These are phyloP conservation scores for Pyricularia grisea DNA, from an alignment of 2,329 filamentous ascomycete species.

Conservation along the genomic window DNA sequence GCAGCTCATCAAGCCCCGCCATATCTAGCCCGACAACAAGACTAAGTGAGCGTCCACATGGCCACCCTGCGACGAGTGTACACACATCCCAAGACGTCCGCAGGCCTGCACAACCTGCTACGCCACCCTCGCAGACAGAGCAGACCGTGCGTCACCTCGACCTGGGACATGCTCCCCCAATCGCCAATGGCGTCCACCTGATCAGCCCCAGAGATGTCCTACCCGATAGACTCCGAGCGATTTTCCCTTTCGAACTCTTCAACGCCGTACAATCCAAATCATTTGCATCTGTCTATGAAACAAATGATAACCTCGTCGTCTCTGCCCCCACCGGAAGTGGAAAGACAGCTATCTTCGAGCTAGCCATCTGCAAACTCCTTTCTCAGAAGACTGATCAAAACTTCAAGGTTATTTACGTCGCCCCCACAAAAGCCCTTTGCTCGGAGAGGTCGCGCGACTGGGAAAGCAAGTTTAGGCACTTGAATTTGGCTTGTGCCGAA, in stretches of 20 bases:
- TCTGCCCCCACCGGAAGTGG: slow-evolving; percentile 79
- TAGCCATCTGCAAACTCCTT: slow-evolving; percentile 69
- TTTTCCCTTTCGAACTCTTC: slow-evolving; percentile 68
- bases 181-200: slow-evolving; percentile 29
- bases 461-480: slow-evolving; percentile 59
- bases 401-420: slow-evolving; percentile 79
- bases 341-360: slow-evolving; percentile 73
- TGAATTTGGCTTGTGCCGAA: slow-evolving; percentile 64
- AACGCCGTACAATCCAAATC: slow-evolving; percentile 79
- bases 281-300: slow-evolving; percentile 56
- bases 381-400: slow-evolving; percentile 42
- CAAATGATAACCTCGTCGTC: slow-evolving; percentile 67
- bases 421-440: slow-evolving; percentile 76
- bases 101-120: not conserved
- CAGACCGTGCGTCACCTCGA: not conserved
- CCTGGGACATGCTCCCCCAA: slow-evolving; percentile 19
- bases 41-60: not conserved
- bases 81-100: not conserved
- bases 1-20: not conserved
- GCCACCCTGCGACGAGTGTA: not conserved
- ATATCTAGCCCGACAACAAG: slow-evolving; percentile 1
- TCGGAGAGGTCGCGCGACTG: slow-evolving; percentile 69
- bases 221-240: slow-evolving; percentile 56
- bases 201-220: slow-evolving; percentile 39
- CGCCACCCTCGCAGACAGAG: not conserved